Evolutionary conservation across 257 asterid genomes (phyloP).

Genomic region (Rhazya stricta): DNA sequence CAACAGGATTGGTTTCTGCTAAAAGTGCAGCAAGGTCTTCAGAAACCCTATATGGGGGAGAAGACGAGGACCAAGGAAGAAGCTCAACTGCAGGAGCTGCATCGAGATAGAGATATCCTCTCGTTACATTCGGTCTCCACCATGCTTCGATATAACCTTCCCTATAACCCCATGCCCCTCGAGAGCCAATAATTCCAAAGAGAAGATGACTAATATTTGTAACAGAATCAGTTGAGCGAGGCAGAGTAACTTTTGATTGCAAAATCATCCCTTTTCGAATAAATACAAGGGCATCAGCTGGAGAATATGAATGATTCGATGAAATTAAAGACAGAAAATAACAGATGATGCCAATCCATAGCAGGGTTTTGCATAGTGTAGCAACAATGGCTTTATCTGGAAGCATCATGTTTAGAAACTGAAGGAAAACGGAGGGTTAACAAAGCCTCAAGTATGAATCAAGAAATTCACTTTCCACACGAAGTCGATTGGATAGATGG

Average conservation of each 20-base stretch:
- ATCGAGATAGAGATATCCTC: conserved; percentile 49
- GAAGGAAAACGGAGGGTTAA: background rate
- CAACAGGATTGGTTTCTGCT: conserved; percentile 18
- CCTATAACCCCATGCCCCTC: conserved; percentile 40
- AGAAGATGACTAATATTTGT: conserved; percentile 43
- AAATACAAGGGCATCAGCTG: background rate
- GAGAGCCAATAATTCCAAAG: conserved; percentile 56
- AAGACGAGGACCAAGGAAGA: conserved; percentile 53
- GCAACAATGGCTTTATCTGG: background rate
- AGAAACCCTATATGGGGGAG: conserved; percentile 50
- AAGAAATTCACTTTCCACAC: background rate
- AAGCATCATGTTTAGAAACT: background rate
- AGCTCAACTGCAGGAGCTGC: conserved; percentile 29
- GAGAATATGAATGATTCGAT: background rate
- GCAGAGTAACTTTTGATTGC: background rate
- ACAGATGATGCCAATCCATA: background rate
- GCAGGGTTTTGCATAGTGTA: background rate
- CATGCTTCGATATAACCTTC: conserved; percentile 51
- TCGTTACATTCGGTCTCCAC: conserved; percentile 61
- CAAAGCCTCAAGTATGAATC: background rate
- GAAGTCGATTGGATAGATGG: background rate
- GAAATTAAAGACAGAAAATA: background rate
- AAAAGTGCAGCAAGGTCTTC: conserved; percentile 27
- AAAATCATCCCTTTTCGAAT: background rate
- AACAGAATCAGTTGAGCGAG: background rate